These are phyloP conservation scores for Sclerotinia trifoliorum DNA, from an alignment of 2,329 filamentous ascomycete species.

Conservation along the genomic window DNA sequence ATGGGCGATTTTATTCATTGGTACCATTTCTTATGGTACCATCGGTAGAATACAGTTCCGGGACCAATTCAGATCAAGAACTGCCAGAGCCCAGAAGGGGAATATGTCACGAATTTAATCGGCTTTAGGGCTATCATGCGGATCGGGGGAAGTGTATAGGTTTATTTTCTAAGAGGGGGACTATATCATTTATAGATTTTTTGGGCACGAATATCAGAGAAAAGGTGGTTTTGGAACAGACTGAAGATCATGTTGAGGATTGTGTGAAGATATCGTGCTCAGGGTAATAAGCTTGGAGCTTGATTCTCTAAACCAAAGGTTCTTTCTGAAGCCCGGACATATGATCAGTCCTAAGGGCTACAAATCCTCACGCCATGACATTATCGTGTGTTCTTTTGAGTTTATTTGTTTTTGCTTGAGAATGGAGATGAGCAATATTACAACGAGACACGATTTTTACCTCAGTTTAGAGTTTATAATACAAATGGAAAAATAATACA, in stretches of 20 bases:
- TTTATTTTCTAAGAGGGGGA: slow-evolving; percentile 13
- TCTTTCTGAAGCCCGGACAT: not conserved
- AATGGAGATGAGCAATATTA: not conserved
- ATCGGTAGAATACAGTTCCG: slow-evolving; percentile 64
- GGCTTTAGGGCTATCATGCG: not conserved
- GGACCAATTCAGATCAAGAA: slow-evolving; percentile 58
- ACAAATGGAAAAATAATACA: not conserved
- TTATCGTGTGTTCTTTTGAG: not conserved
- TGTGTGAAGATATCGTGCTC: not conserved
- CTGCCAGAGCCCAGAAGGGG: slow-evolving; percentile 46
- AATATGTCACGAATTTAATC: slow-evolving; percentile 34
- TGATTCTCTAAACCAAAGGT: not conserved
- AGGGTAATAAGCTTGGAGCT: not conserved
- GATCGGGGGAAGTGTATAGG: slow-evolving; percentile 3
- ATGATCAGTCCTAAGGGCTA: not conserved
- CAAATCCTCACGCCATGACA: not conserved
- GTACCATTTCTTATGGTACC: slow-evolving; percentile 63
- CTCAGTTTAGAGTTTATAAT: not conserved
- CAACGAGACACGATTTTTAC: slow-evolving; percentile 9
- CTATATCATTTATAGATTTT: slow-evolving; percentile 15
- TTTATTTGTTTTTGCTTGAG: not conserved
- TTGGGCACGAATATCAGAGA: not conserved
- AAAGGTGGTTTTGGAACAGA: not conserved
- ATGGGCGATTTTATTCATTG: slow-evolving; percentile 59
- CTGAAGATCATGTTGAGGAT: not conserved